phyloP scores from a whole-genome alignment of 176 grass and related monocot genomes.

The Stipa capillata region DNA sequence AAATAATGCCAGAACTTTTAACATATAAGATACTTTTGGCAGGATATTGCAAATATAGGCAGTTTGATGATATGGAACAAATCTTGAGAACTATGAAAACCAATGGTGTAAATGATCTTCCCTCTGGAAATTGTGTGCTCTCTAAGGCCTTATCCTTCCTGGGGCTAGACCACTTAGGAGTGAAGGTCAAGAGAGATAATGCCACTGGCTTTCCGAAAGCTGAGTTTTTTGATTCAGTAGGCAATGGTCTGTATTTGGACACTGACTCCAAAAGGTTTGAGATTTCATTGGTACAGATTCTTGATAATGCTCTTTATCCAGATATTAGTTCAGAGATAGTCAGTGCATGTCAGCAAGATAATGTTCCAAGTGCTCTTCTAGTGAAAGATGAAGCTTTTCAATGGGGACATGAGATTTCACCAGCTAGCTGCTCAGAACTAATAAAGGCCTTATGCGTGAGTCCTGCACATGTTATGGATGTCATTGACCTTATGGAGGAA shows the following conservation, averaged over 20 bases:
- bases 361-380: constrained; percentile 47
- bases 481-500: constrained; percentile 42
- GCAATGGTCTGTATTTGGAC: constrained; percentile 86
- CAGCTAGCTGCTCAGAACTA: constrained; percentile 37
- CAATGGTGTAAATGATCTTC: constrained; percentile 35
- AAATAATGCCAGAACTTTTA: constrained; percentile 41
- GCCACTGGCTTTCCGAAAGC: constrained; percentile 50
- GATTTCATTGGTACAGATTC: constrained; percentile 47
- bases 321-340: constrained; percentile 44
- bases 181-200: constrained; percentile 94
- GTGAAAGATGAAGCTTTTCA: constrained; percentile 63
- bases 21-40: constrained; percentile 79
- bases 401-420: constrained; percentile 50
- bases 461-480: constrained; percentile 35
- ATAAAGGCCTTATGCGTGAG: constrained; percentile 40
- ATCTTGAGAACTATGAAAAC: constrained; percentile 46
- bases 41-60: constrained; percentile 82
- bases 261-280: constrained; percentile 69
- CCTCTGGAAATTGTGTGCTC: constrained; percentile 53
- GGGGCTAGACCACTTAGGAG: constrained; percentile 57
- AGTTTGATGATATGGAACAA: constrained; percentile 76
- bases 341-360: constrained; percentile 47
- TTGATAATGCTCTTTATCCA: constrained; percentile 46
- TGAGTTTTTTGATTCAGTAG: constrained; percentile 92
- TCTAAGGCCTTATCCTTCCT: constrained; percentile 72